Percentiles rank a stretch among this genome's conserved stretches.
phyloP scores from a whole-genome alignment of 768 basidiomycete species.

The Trametes cinnabarina region DNA sequence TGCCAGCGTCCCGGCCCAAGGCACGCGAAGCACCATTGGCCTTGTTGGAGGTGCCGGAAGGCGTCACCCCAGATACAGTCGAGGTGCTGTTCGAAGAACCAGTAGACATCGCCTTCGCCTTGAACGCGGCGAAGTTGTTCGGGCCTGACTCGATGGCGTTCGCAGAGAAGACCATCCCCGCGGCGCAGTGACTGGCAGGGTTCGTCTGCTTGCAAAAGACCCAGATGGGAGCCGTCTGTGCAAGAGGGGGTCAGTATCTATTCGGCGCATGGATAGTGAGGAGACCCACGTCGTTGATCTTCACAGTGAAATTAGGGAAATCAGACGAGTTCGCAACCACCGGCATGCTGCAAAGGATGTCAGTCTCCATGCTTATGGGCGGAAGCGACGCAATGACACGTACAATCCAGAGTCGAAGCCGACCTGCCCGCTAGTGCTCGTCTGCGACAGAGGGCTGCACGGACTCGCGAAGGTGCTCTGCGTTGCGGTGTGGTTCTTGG shows the following conservation, averaged over 20 bases:
- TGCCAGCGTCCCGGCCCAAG: slow-evolving; percentile 26
- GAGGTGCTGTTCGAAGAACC: background rate
- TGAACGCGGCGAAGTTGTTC: slow-evolving; percentile 55
- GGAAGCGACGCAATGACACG: slow-evolving; percentile 8
- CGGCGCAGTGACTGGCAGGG: slow-evolving; percentile 50
- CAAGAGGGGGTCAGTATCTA: background rate
- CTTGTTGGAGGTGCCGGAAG: background rate
- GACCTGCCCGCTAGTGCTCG: slow-evolving; percentile 43
- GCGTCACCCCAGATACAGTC: background rate
- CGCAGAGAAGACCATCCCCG: slow-evolving; percentile 59
- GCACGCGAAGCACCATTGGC: background rate
- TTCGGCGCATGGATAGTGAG: slow-evolving; percentile 23
- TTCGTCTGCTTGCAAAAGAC: slow-evolving; percentile 51
- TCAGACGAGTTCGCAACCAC: slow-evolving; percentile 43
- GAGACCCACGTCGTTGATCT: slow-evolving; percentile 45
- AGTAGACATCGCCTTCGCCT: slow-evolving; percentile 21
- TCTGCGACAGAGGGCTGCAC: slow-evolving; percentile 39
- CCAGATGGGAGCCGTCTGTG: slow-evolving; percentile 53
- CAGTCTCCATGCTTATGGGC: no score
- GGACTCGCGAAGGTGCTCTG: slow-evolving; percentile 38
- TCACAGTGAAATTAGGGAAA: slow-evolving; percentile 53
- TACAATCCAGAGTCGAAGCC: slow-evolving; percentile 42
- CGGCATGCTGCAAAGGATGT: slow-evolving; percentile 37
- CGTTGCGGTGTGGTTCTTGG: slow-evolving; percentile 40
- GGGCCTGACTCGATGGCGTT: slow-evolving; percentile 52